Evolutionary conservation across 2,329 filamentous ascomycete genomes (phyloP), one percentile per base, ranked within the genome.

Genomic region (Neofusicoccum laricinum): DNA sequence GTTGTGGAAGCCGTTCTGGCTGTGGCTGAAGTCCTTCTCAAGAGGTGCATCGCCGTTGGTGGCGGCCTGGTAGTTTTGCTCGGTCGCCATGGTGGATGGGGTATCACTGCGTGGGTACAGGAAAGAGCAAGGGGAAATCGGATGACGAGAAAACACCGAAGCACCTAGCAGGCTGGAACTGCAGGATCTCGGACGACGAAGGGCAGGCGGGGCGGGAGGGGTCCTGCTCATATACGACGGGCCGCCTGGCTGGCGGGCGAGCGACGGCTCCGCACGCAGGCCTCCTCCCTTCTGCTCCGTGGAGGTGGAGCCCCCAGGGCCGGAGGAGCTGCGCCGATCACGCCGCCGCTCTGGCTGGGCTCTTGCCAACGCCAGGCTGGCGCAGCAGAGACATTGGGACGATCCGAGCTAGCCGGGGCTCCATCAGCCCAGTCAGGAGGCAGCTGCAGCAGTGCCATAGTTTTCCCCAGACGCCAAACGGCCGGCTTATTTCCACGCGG

Each of bases 11-110:
- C 40, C 57, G 12, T 57, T 65, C 25, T 36, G 41, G 11, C 30
- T 43, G 5, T 38, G 41, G 50, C 17, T 46, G 67, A 79, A 82
- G 69, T 82, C 80, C 71, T 82, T 82, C 72, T 81, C 80, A 19
- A 80, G 66, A 4, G 77, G 73, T 7, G 64, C 69, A 63, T 61
- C 57, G 21, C 68, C 69, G 3, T 46, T 32, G 1, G 53, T n/a
- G 11, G 48, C 65, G 59, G 21, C 68, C 36, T 14, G 45, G 55
- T 40, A 67, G 59, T 61, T 66, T 49, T 62, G 32, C 38, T 63
- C 66, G 63, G 41, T 65, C 25, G 30, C 46, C 55, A 55, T 64
- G 46, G 4, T 30, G 19, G 5, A 41, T 17, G n/a, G 46, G 43
- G 19, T 66, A 34, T 61, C 50, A 46, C 21, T 38, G 40, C 30